Evolutionary conservation across 2,329 filamentous ascomycete genomes (phyloP).

Genomic region (Botrytis deweyae): DNA sequence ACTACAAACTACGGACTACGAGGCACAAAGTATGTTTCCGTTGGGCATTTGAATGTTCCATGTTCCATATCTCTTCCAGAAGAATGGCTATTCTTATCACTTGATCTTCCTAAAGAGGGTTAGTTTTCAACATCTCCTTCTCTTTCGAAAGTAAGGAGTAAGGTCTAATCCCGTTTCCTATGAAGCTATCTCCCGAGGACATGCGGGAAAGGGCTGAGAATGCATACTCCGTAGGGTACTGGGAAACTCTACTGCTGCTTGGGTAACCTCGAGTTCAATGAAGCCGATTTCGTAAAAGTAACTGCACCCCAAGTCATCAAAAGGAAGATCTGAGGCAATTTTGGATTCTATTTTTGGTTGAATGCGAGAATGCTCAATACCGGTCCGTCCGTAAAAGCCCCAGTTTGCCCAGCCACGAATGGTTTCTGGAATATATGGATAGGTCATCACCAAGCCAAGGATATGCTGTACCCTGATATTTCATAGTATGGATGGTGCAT

Average conservation of each 20-base stretch:
- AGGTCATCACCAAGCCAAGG: not conserved
- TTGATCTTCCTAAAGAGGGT: not conserved
- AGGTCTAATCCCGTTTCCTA: not conserved
- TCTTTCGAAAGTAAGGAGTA: not conserved
- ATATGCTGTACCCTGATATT: not conserved
- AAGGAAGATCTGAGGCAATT: not conserved
- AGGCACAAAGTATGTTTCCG: not conserved
- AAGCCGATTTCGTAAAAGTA: not conserved
- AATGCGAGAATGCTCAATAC: not conserved
- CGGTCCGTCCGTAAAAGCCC: constrained; percentile 1
- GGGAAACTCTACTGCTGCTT: not conserved
- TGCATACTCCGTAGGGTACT: not conserved
- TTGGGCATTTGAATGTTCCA: not conserved
- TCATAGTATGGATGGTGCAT: not conserved
- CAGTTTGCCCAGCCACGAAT: constrained; percentile 12
- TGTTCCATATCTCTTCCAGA: constrained; percentile 12
- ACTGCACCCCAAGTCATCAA: not conserved
- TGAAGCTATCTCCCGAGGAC: not conserved
- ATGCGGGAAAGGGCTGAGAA: not conserved
- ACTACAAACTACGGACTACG: not conserved
- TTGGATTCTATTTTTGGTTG: not conserved
- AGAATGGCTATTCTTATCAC: not conserved
- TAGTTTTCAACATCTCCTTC: not conserved
- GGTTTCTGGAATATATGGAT: not conserved
- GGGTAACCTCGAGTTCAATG: not conserved